phyloP scores from a whole-genome alignment of 73 alveolate genomes.

The Paramecium pentaurelia region DNA sequence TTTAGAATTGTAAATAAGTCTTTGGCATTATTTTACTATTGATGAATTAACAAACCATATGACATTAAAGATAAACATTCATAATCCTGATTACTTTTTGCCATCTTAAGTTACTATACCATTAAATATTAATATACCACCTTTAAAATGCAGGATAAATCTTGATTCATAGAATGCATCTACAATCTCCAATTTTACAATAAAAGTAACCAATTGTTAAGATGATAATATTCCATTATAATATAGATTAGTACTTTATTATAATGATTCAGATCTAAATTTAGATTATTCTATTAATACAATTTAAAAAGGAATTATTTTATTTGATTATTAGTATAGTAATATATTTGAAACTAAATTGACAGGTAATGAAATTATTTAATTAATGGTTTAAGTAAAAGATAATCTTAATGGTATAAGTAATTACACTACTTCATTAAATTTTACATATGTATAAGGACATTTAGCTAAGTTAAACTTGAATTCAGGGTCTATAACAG shows the following conservation, averaged over 20 bases:
- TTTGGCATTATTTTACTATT: neutral
- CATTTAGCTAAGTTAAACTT: neutral
- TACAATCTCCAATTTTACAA: neutral
- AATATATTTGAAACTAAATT: neutral
- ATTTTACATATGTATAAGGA: neutral
- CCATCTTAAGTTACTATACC: neutral
- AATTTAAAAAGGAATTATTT: neutral
- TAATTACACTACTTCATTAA: neutral
- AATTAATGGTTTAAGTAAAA: neutral
- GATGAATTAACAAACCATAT: neutral
- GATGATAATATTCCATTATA: neutral
- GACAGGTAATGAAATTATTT: neutral
- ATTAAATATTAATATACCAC: neutral
- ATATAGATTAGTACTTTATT: neutral
- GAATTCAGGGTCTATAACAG: neutral
- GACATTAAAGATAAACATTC: neutral
- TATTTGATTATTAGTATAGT: neutral
- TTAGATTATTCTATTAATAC: neutral
- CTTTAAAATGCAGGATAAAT: neutral
- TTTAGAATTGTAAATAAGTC: neutral
- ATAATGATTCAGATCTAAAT: neutral
- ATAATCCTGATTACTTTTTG: neutral
- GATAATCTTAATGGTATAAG: neutral
- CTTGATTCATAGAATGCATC: neutral
- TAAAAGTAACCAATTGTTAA: neutral